Evolutionary conservation across 2,329 filamentous ascomycete genomes (phyloP).

Genomic region (Talaromyces sp.): DNA sequence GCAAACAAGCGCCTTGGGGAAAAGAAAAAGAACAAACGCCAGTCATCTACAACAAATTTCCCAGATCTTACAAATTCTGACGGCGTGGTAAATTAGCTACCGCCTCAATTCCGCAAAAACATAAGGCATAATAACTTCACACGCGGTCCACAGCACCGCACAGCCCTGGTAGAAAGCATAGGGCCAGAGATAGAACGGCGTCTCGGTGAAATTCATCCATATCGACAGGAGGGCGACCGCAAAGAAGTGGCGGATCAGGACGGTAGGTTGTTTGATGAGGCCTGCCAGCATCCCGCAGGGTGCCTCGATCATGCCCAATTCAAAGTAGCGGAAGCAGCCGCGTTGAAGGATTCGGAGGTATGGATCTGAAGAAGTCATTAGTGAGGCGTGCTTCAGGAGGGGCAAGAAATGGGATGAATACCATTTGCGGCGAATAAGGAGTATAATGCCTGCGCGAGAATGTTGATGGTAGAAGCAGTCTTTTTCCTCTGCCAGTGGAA

Average conservation of each 20-base stretch:
- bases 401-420: conserved; percentile 27
- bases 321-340: conserved; percentile 92
- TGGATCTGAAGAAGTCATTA: conserved; percentile 44
- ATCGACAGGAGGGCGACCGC: conserved; percentile 84
- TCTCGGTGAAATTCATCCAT: conserved; percentile 60
- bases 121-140: conserved; percentile 76
- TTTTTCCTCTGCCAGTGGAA: conserved; percentile 89
- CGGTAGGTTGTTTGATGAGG: conserved; percentile 69
- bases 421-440: conserved; percentile 80
- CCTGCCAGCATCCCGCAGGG: conserved; percentile 79
- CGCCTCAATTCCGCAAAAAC: conserved; percentile 64
- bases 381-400: not conserved
- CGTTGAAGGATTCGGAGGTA: conserved; percentile 76
- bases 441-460: conserved; percentile 93
- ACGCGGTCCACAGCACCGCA: conserved; percentile 74
- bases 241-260: conserved; percentile 92
- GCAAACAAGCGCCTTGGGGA: not conserved
- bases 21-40: not conserved
- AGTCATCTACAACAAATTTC: not conserved
- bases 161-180: conserved; percentile 62
- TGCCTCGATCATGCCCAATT: conserved; percentile 67
- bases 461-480: conserved; percentile 86
- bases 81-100: not conserved
- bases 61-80: not conserved
- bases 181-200: conserved; percentile 57